Base-by-base conservation (phyloP, 2,329 filamentous ascomycete genomes). In the Ophiocordyceps camponoti-rufipedis region DNA sequence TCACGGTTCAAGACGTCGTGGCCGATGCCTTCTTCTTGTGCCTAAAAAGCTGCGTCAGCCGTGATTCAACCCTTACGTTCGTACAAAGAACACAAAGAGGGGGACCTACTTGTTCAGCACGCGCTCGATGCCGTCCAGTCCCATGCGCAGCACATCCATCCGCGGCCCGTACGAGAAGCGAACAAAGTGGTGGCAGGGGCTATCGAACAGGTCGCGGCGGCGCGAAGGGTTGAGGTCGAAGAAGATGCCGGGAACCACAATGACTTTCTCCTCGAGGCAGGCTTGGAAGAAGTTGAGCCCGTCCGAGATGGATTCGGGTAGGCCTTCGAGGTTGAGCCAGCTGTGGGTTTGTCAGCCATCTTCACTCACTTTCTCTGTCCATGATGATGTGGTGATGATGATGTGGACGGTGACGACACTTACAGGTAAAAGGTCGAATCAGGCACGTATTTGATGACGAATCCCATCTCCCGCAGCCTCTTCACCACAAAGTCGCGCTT, bases 261-360 rank as follows among this genome's bases (percentile, higher is more conserved):
- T 95, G 53, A 93, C 85, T 72, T 93, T 93, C 70, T 95, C 87
- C 57, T 84, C 78, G 41, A 96, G 69, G 58, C 91, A 91, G 29
- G 87, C 87, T 61, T 91, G 79, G 77, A 96, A 95, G 74, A 96
- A 96, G 68, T 94, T 94, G 56, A 96, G 69, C 9, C 89, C 89
- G 60, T 96, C 89, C 48, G 83, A 81, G 61, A 96, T 94, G 49
- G 79, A 75, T n/a, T 74, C 73, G 0, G 89, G 85, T 3, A 91
- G 69, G 43, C 73, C 71, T 62, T 70, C 79, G 54, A 75, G 78
- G 65, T 72, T 75, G 49, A 78, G 63, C 74, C 74, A 68, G 41
- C 64, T 66, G 42, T 39, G 12, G 13, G 3, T 8, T 14, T 7
- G 31, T 33, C 35, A 39, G 13, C 35, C 23, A 23, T 23, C 23